Evolutionary conservation across 2,329 filamentous ascomycete genomes (phyloP).

Genomic region (Hyphodiscus sp.): DNA sequence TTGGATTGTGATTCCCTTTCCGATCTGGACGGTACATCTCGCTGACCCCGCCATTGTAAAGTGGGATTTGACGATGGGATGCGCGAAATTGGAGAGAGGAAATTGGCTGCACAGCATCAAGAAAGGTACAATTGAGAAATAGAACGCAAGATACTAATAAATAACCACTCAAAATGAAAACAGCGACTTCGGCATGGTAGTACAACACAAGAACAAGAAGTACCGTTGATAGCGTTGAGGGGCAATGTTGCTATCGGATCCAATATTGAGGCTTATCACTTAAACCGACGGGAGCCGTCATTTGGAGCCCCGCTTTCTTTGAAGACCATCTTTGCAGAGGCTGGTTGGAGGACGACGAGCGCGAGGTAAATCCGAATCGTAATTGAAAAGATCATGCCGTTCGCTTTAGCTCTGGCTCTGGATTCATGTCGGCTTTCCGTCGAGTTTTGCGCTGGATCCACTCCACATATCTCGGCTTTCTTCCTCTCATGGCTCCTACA

Average conservation of each 20-base stretch:
- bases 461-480: constrained; percentile 68
- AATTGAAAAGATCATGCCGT: constrained; percentile 2
- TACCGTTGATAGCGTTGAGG: constrained; percentile 5
- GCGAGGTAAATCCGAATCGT: background rate
- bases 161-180: background rate
- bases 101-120: background rate
- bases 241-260: constrained; percentile 9
- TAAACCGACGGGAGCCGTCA: constrained; percentile 16
- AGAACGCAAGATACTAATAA: background rate
- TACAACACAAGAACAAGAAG: background rate
- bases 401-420: background rate
- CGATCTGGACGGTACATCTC: constrained; percentile 13
- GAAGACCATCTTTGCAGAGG: constrained; percentile 1
- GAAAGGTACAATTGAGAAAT: background rate
- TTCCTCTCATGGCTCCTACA: constrained; percentile 61
- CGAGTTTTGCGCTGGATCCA: constrained; percentile 47
- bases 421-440: constrained; percentile 8
- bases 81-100: background rate
- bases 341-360: background rate
- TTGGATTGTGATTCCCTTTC: constrained; percentile 5
- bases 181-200: constrained; percentile 13
- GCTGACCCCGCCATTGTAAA: constrained; percentile 19
- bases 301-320: background rate
- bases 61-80: background rate
- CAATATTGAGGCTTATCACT: constrained; percentile 5